Percentiles rank a stretch among this genome's conserved stretches.
Conservation (phyloP, 108 stramenopile genomes). For the Chaetoceros tenuissimus region DNA sequence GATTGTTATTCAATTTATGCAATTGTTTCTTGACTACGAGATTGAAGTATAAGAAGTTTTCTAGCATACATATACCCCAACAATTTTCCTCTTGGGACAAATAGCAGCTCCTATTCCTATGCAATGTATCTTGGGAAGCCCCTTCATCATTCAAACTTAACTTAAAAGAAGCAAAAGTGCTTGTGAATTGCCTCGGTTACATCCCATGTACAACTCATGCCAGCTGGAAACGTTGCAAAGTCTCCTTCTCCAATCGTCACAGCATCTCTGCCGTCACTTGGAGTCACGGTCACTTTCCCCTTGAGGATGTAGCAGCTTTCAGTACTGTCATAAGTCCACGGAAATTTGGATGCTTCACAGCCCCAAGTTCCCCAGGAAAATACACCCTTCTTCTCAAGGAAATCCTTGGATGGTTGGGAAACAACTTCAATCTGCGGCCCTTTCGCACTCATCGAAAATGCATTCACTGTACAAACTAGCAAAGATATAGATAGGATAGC, state of each 20-base stretch:
- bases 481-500: too few relatives aligned
- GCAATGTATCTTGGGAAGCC: too few relatives aligned
- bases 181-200: constrained; percentile 60
- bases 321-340: constrained; percentile 63
- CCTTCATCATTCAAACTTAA: too few relatives aligned
- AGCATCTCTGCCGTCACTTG: constrained; percentile 46
- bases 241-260: constrained; percentile 62
- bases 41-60: too few relatives aligned
- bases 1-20: too few relatives aligned
- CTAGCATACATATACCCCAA: too few relatives aligned
- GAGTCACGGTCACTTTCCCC: constrained; percentile 68
- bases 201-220: constrained; percentile 79
- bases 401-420: constrained; percentile 42
- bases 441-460: too few relatives aligned
- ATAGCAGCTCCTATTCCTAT: too few relatives aligned
- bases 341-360: constrained; percentile 58
- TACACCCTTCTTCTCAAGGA: constrained; percentile 49
- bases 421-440: constrained; percentile 54
- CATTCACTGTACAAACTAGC: too few relatives aligned
- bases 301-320: constrained; percentile 59
- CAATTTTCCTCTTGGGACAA: too few relatives aligned
- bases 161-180: constrained; percentile 63
- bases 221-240: constrained; percentile 67
- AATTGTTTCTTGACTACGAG: background rate
- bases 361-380: constrained; percentile 65